phyloP scores from a whole-genome alignment of 805 yeast genomes.

The Saturnispora halmiae region DNA sequence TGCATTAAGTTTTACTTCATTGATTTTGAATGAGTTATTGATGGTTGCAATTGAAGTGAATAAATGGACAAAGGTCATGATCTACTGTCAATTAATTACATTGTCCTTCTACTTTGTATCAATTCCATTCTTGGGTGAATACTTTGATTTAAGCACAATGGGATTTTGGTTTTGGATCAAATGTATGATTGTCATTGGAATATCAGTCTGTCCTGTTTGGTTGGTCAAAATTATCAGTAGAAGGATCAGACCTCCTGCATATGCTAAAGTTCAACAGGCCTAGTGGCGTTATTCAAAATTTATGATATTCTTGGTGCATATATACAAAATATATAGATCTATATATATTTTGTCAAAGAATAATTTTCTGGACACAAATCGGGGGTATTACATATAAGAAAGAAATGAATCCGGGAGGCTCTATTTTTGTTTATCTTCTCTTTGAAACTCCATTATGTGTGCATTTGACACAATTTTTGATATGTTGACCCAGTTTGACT shows the following conservation, averaged over 20 bases:
- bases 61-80: constrained; percentile 83
- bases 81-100: constrained; percentile 63
- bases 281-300: constrained; percentile 15
- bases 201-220: constrained; percentile 88
- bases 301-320: neutral
- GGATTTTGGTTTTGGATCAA: constrained; percentile 55
- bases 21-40: constrained; percentile 74
- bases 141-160: constrained; percentile 59
- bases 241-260: constrained; percentile 82
- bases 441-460: constrained; percentile 78
- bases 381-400: too few relatives aligned
- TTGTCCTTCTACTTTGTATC: constrained; percentile 57
- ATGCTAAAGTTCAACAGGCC: constrained; percentile 90
- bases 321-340: too few relatives aligned
- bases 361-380: too few relatives aligned
- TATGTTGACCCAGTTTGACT: constrained; percentile 27
- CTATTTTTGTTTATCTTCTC: constrained; percentile 31
- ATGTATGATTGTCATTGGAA: constrained; percentile 47
- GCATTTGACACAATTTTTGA: constrained; percentile 59
- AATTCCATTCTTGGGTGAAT: constrained; percentile 80
- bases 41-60: constrained; percentile 92
- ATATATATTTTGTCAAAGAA: too few relatives aligned
- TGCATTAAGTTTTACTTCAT: constrained; percentile 71
- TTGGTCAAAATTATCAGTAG: constrained; percentile 65
- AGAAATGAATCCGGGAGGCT: too few relatives aligned